Evolutionary conservation across 2,329 filamentous ascomycete species (phyloP), one percentile per base, ranked within the genome.

Genomic region (Elsinoe ampelina): DNA sequence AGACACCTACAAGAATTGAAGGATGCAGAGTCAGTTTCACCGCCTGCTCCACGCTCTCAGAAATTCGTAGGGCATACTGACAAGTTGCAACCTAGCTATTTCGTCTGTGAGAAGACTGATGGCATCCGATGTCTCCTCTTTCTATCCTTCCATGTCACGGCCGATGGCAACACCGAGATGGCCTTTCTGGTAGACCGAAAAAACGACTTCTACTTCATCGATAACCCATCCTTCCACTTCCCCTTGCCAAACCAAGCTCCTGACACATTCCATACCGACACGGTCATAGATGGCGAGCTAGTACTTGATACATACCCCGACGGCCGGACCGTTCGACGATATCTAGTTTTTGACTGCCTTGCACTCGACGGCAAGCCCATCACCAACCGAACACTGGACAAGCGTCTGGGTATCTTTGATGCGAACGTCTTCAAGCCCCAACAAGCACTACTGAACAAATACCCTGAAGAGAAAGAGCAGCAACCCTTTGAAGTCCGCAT

Each of bases 31-130:
- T 86, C 71, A 62, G 79, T 70, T 13, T 17, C 41, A 12, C 15
- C 17, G 15, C 26, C 26, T 26, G 38, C 51, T 17, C 45, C 19
- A 3, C 19, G 15, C 30, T 11, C 26, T 8, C 26, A 35, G 15
- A 35, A 50, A 10, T 20, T 19, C 19, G 26, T 20, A 15, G n/a
- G 26, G 3, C 41, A 39, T n/a, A 47, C 35, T 60, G 57, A 63
- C 52, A 43, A 32, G 12, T 13, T 19, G 17, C 19, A 15, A 32
- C 26, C 13, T 56, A 86, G 83, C 72, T 98, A 97, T 75, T 98
- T 91, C 69, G 87, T 98, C 62, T 96, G 92, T 77, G 93, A 98
- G 73, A 98, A 98, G 75, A 95, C 92, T 1, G 93, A 98, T 68
- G 93, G 93, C 56, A 89, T 97, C 61, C 84, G 93, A 61, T 96